phyloP scores from a whole-genome alignment of 768 basidiomycete species.

The Imleria badia region DNA sequence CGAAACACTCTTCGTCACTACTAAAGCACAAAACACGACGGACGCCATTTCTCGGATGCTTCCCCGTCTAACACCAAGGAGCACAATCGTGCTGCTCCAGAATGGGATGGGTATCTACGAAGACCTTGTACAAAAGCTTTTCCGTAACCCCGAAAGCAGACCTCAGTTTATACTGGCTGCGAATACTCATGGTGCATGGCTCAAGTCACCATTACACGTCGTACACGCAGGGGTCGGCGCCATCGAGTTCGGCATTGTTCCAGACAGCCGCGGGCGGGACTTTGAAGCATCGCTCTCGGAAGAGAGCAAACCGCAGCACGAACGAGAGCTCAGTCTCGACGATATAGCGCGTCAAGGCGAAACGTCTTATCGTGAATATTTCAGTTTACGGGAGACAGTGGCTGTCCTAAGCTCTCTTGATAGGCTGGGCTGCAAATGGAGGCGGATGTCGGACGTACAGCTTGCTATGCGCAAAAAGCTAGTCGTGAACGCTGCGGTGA shows the following conservation, averaged over 20 bases:
- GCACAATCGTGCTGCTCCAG: constrained; percentile 89
- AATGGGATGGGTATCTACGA: constrained; percentile 96
- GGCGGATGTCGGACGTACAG: constrained; percentile 64
- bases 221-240: constrained; percentile 71
- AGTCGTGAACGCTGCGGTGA: constrained; percentile 78
- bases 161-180: constrained; percentile 86
- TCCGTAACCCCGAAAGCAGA: constrained; percentile 67
- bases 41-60: constrained; percentile 56
- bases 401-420: constrained; percentile 57
- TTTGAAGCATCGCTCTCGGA: constrained; percentile 57
- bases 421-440: constrained; percentile 60
- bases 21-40: constrained; percentile 71
- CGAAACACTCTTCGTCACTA: constrained; percentile 76
- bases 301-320: constrained; percentile 29
- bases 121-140: constrained; percentile 60
- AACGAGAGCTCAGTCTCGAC: constrained; percentile 48
- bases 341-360: constrained; percentile 48
- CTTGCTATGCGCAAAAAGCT: constrained; percentile 75
- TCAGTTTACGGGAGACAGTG: constrained; percentile 66
- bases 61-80: constrained; percentile 59
- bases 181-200: constrained; percentile 78
- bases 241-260: constrained; percentile 77
- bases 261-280: constrained; percentile 60
- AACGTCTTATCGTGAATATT: constrained; percentile 44
- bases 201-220: constrained; percentile 49